phyloP scores from a whole-genome alignment of 306 rosid species.

The Begonia peltatifolia region DNA sequence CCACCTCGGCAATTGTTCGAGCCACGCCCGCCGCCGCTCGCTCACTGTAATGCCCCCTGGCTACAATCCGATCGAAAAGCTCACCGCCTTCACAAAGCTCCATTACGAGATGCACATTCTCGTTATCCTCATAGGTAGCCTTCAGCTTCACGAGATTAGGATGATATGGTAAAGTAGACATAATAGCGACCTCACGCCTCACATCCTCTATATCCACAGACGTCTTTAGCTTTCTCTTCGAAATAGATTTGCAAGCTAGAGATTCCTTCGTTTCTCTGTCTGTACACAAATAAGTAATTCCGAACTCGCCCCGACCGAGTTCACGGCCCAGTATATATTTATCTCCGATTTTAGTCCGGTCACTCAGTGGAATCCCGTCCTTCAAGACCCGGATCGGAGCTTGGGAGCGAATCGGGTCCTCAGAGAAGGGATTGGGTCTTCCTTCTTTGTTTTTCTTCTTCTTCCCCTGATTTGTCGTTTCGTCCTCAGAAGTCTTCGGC shows the following conservation, averaged over 20 bases:
- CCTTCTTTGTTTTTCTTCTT: slow-evolving; percentile 26
- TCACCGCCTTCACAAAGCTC: slow-evolving; percentile 18
- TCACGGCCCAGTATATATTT: slow-evolving; percentile 88
- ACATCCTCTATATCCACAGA: slow-evolving; percentile 18
- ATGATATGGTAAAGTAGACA: slow-evolving; percentile 16
- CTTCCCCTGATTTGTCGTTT: slow-evolving; percentile 12
- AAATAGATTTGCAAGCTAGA: slow-evolving; percentile 88
- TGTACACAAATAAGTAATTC: slow-evolving; percentile 83
- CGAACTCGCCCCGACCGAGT: slow-evolving; percentile 96
- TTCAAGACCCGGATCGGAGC: slow-evolving; percentile 81
- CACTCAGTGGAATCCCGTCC: slow-evolving; percentile 54
- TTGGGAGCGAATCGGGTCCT: slow-evolving; percentile 27
- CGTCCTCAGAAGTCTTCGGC: slow-evolving; percentile 30
- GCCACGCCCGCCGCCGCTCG: slow-evolving; percentile 13
- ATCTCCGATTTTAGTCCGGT: slow-evolving; percentile 61
- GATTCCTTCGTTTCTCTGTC: slow-evolving; percentile 75
- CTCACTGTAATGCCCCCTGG: slow-evolving; percentile 14
- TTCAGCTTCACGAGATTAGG: slow-evolving; percentile 15
- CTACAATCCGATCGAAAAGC: slow-evolving; percentile 20
- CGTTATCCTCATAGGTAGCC: slow-evolving; percentile 15
- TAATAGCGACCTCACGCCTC: slow-evolving; percentile 13
- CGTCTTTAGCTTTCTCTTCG: slow-evolving; percentile 80
- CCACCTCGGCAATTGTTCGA: slow-evolving; percentile 12
- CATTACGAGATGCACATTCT: slow-evolving; percentile 14
- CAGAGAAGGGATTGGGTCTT: slow-evolving; percentile 40